Percentiles rank a stretch among this genome's conserved stretches.
Evolutionary conservation across 306 rosid species (phyloP).

Genomic region (Ormosia emarginata): DNA sequence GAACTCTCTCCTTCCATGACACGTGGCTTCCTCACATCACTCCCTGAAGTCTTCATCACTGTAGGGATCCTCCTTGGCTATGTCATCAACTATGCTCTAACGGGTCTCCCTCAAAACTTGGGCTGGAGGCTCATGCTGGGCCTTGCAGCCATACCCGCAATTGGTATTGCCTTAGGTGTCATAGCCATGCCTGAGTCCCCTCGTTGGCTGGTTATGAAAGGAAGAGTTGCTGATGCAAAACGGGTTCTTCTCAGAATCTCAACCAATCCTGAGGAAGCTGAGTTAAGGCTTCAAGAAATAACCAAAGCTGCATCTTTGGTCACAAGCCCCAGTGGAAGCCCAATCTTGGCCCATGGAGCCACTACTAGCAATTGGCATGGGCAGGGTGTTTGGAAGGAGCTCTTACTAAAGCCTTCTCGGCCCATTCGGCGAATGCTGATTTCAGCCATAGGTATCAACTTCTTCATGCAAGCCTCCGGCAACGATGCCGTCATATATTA

Average conservation of each 20-base stretch:
- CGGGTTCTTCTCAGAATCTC: constrained; percentile 39
- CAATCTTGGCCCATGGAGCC: not conserved
- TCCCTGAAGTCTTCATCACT: constrained; percentile 84
- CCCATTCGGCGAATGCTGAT: constrained; percentile 58
- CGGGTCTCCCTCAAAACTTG: constrained; percentile 35
- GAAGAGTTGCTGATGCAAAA: constrained; percentile 39
- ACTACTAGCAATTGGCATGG: constrained; percentile 29
- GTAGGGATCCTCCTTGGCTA: constrained; percentile 69
- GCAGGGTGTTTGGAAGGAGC: constrained; percentile 62
- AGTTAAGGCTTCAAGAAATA: constrained; percentile 48
- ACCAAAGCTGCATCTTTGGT: constrained; percentile 29
- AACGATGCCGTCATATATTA: constrained; percentile 85
- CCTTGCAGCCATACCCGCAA: constrained; percentile 62
- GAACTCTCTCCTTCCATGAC: constrained; percentile 64
- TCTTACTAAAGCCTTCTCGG: constrained; percentile 45
- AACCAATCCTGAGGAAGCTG: constrained; percentile 47
- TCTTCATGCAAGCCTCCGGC: constrained; percentile 96
- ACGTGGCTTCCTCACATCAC: constrained; percentile 82
- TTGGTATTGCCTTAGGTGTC: constrained; percentile 45
- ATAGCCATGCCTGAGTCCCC: constrained; percentile 79
- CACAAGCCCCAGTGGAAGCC: not conserved
- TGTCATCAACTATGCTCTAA: constrained; percentile 51
- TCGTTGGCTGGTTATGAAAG: constrained; percentile 68
- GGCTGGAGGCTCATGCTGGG: constrained; percentile 83
- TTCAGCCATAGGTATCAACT: constrained; percentile 70